Evolutionary conservation across 768 basidiomycete genomes (phyloP).

Genomic region (Obba rivulosa): DNA sequence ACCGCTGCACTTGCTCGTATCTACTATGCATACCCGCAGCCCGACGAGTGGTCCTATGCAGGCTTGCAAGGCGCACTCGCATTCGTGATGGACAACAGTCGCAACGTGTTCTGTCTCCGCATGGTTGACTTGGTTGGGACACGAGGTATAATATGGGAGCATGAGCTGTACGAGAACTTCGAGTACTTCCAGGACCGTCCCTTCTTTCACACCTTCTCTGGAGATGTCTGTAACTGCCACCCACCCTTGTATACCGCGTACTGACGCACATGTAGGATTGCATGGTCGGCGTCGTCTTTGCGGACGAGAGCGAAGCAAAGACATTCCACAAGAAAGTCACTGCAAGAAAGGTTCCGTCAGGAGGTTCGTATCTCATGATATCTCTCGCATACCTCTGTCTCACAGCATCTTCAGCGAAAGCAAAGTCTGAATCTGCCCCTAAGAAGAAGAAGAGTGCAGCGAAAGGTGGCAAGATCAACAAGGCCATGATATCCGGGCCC

Average conservation of each 20-base stretch:
- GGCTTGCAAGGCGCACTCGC: constrained; percentile 85
- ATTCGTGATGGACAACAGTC: constrained; percentile 56
- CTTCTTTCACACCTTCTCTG: constrained; percentile 89
- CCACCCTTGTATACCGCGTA: background rate
- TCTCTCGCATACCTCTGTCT: background rate
- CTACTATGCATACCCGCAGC: constrained; percentile 84
- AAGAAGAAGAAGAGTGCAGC: constrained; percentile 49
- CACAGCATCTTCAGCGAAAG: constrained; percentile 24
- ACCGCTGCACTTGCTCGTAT: constrained; percentile 81
- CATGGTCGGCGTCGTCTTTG: constrained; percentile 89
- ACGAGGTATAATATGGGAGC: constrained; percentile 87
- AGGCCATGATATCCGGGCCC: constrained; percentile 87
- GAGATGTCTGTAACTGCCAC: constrained; percentile 84
- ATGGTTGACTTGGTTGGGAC: constrained; percentile 84
- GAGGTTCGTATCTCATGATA: background rate
- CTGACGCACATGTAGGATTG: constrained; percentile 53
- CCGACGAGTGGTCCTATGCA: constrained; percentile 75
- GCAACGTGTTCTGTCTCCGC: constrained; percentile 57
- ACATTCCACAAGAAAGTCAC: constrained; percentile 82
- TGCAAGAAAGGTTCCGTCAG: constrained; percentile 41
- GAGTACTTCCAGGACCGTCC: constrained; percentile 79
- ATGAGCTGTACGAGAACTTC: constrained; percentile 81
- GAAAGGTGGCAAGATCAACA: constrained; percentile 81
- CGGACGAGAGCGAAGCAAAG: constrained; percentile 81
- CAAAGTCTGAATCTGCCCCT: constrained; percentile 42